phyloP scores from a whole-genome alignment of 2,329 filamentous ascomycete genomes.

The Xylaria sp. region DNA sequence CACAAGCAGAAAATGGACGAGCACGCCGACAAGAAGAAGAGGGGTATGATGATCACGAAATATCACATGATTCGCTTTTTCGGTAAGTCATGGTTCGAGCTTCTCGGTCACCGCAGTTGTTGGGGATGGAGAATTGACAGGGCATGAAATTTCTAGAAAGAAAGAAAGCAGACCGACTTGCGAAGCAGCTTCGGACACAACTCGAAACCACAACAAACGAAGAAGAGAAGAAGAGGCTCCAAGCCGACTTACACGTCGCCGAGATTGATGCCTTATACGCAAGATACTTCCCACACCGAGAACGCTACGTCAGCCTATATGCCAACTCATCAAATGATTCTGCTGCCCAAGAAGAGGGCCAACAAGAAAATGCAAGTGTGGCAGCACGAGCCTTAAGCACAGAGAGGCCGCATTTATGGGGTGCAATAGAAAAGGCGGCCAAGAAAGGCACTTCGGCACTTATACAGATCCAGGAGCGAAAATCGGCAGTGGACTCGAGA shows the following conservation, averaged over 20 bases:
- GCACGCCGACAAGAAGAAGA: constrained; percentile 69
- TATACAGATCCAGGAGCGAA: constrained; percentile 47
- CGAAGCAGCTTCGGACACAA: constrained; percentile 72
- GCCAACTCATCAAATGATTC: constrained; percentile 49
- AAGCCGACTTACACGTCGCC: constrained; percentile 70
- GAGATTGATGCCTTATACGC: constrained; percentile 83
- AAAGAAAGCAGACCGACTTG: constrained; percentile 75
- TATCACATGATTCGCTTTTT: constrained; percentile 90
- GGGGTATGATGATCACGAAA: constrained; percentile 77
- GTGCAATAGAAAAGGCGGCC: constrained; percentile 72
- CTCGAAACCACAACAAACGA: constrained; percentile 63
- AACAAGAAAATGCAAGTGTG: constrained; percentile 56
- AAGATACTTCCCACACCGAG: constrained; percentile 75
- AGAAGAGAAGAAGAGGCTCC: constrained; percentile 63
- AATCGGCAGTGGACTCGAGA: constrained; percentile 31
- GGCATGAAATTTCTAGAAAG: constrained; percentile 63
- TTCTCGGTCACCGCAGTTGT: not conserved
- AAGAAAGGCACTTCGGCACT: constrained; percentile 45
- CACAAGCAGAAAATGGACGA: constrained; percentile 72
- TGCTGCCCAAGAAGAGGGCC: constrained; percentile 53
- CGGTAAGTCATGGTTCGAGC: constrained; percentile 61
- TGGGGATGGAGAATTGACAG: constrained; percentile 23
- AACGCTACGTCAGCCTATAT: constrained; percentile 76
- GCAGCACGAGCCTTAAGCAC: constrained; percentile 57
- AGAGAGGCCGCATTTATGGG: constrained; percentile 73